These are phyloP conservation scores for Chionographis japonica DNA, from an alignment of 106 monocot species.

Conservation along the genomic window DNA sequence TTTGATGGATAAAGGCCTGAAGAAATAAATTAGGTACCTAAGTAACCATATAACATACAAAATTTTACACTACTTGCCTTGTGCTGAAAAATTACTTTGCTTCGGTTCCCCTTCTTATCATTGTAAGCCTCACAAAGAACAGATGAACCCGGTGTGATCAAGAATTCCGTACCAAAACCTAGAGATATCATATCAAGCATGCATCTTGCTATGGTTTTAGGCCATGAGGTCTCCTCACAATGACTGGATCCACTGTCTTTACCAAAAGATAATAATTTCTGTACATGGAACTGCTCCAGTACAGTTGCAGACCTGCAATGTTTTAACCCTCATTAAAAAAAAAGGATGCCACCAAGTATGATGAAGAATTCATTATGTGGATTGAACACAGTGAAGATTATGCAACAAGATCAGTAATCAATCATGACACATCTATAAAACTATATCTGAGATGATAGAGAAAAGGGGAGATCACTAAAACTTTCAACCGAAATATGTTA, in stretches of 20 bases:
- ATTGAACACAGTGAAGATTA: not conserved
- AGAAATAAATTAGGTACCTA: not conserved
- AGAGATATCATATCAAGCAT: constrained; percentile 43
- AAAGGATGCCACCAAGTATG: not conserved
- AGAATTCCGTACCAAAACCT: constrained; percentile 69
- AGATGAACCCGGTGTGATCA: constrained; percentile 53
- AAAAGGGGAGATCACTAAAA: too few species aligned
- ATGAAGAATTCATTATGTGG: too few species aligned
- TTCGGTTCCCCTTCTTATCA: constrained; percentile 41
- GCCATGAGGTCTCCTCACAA: constrained; percentile 35
- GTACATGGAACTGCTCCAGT: constrained; percentile 65
- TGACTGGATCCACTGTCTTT: constrained; percentile 39
- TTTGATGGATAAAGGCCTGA: too few species aligned
- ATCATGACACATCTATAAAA: too few species aligned
- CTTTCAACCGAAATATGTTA: too few species aligned
- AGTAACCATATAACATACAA: not conserved
- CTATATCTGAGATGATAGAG: too few species aligned
- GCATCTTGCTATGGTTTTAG: constrained; percentile 36
- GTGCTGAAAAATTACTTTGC: constrained; percentile 75
- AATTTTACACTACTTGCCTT: constrained; percentile 51
- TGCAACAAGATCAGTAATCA: not conserved
- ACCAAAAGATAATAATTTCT: constrained; percentile 40
- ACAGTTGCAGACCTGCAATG: constrained; percentile 65
- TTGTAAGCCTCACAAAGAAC: constrained; percentile 60
- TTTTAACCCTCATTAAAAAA: not conserved